phyloP scores from a whole-genome alignment of 176 grass and related monocot genomes.

The sorghum (Sorghum bicolor) region Sorghum_bicolor_NCBIv3 NC_012870.2:7925501-7926000 shows the following conservation, averaged over 20 bases:
- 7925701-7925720: conserved; percentile 15
- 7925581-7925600: not conserved
- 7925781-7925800: not conserved
- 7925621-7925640: conserved; percentile 1
- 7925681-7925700: not conserved
- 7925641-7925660: not conserved
- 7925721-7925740: conserved; percentile 1
- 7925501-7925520: not conserved
- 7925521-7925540: not conserved
- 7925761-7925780: conserved; percentile 17
- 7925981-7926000: conserved; percentile 99
- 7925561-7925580: not conserved
- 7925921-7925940: conserved; percentile 89
- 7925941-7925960: conserved; percentile 92
- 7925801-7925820: not conserved
- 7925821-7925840: not conserved
- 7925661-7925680: conserved; percentile 3
- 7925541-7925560: not conserved
- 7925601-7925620: not conserved
- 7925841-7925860: not conserved
- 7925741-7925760: not conserved
- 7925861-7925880: not conserved
- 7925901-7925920: conserved; percentile 87
- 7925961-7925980: conserved; percentile 99
- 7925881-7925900: conserved; percentile 91